Evolutionary conservation across 2,329 filamentous ascomycete species (phyloP).

Genomic region (Cladosporium sp.): DNA sequence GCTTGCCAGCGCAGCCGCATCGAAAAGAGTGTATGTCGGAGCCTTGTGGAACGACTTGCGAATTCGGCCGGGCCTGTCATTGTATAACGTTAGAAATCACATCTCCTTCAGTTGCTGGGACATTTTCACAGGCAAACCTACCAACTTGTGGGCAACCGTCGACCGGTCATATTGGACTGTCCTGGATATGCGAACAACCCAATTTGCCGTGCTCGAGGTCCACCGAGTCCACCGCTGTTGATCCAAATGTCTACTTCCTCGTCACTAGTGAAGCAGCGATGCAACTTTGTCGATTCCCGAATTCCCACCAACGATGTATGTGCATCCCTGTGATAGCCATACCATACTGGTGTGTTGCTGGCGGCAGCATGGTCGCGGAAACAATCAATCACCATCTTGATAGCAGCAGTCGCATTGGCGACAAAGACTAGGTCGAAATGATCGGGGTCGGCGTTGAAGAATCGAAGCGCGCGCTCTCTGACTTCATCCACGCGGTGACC

Average conservation of each 20-base stretch:
- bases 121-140: conserved; percentile 15
- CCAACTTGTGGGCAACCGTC: conserved; percentile 34
- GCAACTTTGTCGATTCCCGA: conserved; percentile 31
- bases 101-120: not conserved
- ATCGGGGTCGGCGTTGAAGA: conserved; percentile 56
- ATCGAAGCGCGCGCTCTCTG: conserved; percentile 50
- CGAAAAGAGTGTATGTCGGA: conserved; percentile 50
- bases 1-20: conserved; percentile 62
- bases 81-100: conserved; percentile 20
- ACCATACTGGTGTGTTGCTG: conserved; percentile 47
- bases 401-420: conserved; percentile 58
- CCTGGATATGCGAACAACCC: conserved; percentile 37
- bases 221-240: conserved; percentile 34
- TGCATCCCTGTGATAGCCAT: conserved; percentile 57
- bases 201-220: conserved; percentile 30
- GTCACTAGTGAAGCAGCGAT: conserved; percentile 37
- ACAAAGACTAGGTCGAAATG: conserved; percentile 61
- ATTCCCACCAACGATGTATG: conserved; percentile 55
- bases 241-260: conserved; percentile 41
- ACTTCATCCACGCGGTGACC: conserved; percentile 56
- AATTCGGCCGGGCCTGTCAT: conserved; percentile 28
- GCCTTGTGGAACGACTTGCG: conserved; percentile 32
- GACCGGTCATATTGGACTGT: conserved; percentile 38
- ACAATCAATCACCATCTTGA: conserved; percentile 58
- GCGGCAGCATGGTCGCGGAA: conserved; percentile 53